These are phyloP conservation scores for Piedraia hortae DNA, from an alignment of 2,329 filamentous ascomycete species.

Conservation along the genomic window DNA sequence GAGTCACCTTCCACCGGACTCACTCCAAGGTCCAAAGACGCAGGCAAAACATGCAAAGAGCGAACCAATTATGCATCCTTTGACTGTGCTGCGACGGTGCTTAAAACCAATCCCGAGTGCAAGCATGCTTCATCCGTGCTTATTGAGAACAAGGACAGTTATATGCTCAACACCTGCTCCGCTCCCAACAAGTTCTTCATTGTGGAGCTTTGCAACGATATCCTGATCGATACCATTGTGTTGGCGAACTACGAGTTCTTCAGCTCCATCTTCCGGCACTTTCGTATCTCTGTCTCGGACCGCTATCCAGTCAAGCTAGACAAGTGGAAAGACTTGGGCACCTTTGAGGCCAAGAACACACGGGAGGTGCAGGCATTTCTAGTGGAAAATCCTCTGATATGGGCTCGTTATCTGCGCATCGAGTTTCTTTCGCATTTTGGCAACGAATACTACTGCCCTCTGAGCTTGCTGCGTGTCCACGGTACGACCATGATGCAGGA, in stretches of 20 bases:
- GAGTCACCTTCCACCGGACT: slow-evolving; percentile 1
- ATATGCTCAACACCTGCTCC: slow-evolving; percentile 84
- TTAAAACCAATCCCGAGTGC: slow-evolving; percentile 66
- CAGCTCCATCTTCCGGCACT: slow-evolving; percentile 80
- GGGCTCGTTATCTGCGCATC: slow-evolving; percentile 74
- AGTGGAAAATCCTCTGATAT: slow-evolving; percentile 82
- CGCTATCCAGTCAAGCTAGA: slow-evolving; percentile 78
- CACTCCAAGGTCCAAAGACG: slow-evolving; percentile 49
- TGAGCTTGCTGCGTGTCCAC: slow-evolving; percentile 74
- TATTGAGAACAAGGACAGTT: slow-evolving; percentile 92
- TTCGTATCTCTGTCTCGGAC: slow-evolving; percentile 78
- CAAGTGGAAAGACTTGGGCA: slow-evolving; percentile 71
- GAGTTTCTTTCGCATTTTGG: slow-evolving; percentile 87
- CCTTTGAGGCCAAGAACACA: slow-evolving; percentile 74
- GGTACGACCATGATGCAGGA: slow-evolving; percentile 88
- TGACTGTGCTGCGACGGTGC: slow-evolving; percentile 75
- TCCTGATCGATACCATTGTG: slow-evolving; percentile 81
- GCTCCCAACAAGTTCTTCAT: slow-evolving; percentile 78
- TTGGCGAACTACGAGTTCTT: slow-evolving; percentile 98
- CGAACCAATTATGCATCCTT: slow-evolving; percentile 94
- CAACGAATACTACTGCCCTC: slow-evolving; percentile 85
- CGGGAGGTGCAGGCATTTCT: slow-evolving; percentile 85
- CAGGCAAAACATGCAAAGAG: slow-evolving; percentile 92
- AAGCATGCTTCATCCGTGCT: slow-evolving; percentile 74
- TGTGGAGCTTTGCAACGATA: slow-evolving; percentile 69